Conservation (phyloP, 192 early-diverging fungal genomes). For the Gamsiella multidivaricata region DNA sequence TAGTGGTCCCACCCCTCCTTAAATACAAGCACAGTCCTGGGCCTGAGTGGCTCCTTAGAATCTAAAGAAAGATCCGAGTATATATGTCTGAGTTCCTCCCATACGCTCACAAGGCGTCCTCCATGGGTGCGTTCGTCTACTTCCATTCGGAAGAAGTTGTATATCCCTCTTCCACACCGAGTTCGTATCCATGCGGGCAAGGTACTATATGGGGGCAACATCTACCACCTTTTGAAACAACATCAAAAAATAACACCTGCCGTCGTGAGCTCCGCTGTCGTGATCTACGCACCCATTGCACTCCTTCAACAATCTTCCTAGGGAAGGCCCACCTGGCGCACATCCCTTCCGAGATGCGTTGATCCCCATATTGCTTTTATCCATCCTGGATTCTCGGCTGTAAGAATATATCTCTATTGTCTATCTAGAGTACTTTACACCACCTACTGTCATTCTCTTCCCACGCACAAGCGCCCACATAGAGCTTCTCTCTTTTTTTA, state of each 20-base stretch:
- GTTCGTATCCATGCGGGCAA: slow-evolving; percentile 24
- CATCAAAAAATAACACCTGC: not conserved
- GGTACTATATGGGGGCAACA: slow-evolving; percentile 43
- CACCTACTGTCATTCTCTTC: too few relatives aligned
- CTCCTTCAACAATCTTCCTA: not conserved
- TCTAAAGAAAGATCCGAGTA: slow-evolving; percentile 39
- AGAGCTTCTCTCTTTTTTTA: too few relatives aligned
- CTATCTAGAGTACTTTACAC: too few relatives aligned
- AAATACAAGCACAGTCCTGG: slow-evolving; percentile 2
- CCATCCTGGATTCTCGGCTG: too few relatives aligned
- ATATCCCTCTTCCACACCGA: slow-evolving; percentile 44
- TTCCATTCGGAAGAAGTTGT: slow-evolving; percentile 48
- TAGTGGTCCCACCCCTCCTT: not conserved
- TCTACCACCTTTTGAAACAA: not conserved
- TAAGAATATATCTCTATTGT: too few relatives aligned
- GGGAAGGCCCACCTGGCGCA: not conserved
- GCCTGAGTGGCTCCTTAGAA: slow-evolving; percentile 7
- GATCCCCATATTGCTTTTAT: too few relatives aligned
- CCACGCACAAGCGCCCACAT: too few relatives aligned
- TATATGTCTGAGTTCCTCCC: slow-evolving; percentile 47
- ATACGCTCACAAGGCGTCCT: slow-evolving; percentile 33
- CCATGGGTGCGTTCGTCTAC: slow-evolving; percentile 46
- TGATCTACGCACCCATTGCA: not conserved
- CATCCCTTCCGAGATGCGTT: too few relatives aligned
- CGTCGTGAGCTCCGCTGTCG: not conserved